Conservation (phyloP, 1,284 basidiomycete species). For the Phellopilus nigrolimitatus region DNA sequence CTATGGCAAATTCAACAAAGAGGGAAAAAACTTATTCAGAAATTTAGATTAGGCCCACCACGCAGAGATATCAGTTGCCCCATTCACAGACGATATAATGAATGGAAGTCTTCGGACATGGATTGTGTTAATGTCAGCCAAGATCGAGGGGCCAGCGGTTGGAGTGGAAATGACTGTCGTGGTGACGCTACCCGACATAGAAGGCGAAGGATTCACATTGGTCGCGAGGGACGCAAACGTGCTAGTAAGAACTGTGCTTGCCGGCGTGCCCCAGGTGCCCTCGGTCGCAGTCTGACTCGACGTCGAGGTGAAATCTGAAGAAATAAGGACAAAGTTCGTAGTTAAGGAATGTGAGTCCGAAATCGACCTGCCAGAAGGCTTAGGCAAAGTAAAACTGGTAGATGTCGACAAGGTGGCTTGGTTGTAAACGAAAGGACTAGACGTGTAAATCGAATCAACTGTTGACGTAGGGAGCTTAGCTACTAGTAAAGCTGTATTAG, state of each 20-base stretch:
- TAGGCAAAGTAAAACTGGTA: no score
- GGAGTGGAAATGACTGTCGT: slow-evolving; percentile 7
- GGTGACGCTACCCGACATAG: background rate
- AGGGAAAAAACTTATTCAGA: background rate
- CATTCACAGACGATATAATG: slow-evolving; percentile 27
- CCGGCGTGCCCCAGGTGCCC: no score
- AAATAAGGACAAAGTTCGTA: no score
- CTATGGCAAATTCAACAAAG: slow-evolving; percentile 33
- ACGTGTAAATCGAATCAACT: background rate
- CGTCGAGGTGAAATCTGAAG: no score
- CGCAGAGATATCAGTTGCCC: slow-evolving; percentile 24
- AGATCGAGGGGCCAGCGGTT: slow-evolving; percentile 12
- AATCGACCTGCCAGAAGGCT: no score
- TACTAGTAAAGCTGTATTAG: background rate
- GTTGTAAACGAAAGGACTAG: background rate
- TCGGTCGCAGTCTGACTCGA: no score
- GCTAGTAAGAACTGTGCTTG: no score
- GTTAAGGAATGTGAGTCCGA: no score
- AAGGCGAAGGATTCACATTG: background rate
- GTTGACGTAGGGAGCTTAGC: background rate
- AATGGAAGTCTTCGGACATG: slow-evolving; percentile 27
- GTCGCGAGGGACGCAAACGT: background rate
- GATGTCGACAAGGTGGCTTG: no score
- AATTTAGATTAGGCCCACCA: slow-evolving; percentile 22
- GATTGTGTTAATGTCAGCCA: slow-evolving; percentile 27